Percentiles rank a stretch among this genome's conserved stretches.
Conservation (phyloP, 2,329 filamentous ascomycete species). For the Bipolaris oryzae region DNA sequence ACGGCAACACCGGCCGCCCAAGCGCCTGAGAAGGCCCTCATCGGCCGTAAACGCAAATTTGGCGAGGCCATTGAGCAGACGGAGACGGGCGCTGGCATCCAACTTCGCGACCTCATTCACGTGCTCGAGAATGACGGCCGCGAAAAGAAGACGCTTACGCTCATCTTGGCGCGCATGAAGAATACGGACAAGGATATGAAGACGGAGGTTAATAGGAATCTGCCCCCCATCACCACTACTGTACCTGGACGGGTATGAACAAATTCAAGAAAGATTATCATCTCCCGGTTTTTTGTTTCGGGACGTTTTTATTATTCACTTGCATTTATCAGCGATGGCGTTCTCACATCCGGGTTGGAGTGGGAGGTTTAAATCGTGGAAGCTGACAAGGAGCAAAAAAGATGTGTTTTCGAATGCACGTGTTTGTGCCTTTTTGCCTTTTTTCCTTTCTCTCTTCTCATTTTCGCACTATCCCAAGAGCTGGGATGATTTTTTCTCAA, state of each 20-base stretch:
- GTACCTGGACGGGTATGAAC: constrained; percentile 8
- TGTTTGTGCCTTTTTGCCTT: constrained; percentile 1
- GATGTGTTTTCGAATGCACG: not conserved
- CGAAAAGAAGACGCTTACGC: constrained; percentile 61
- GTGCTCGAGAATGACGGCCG: constrained; percentile 80
- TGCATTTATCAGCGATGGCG: constrained; percentile 30
- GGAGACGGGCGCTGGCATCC: constrained; percentile 76
- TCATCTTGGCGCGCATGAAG: constrained; percentile 40
- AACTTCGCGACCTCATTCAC: constrained; percentile 80
- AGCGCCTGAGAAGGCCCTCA: constrained; percentile 52
- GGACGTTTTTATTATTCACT: not conserved
- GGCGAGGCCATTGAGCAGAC: constrained; percentile 81
- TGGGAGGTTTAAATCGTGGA: not conserved
- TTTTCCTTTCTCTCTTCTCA: not conserved
- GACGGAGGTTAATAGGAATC: constrained; percentile 11
- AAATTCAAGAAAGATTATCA: not conserved
- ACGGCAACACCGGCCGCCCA: constrained; percentile 31
- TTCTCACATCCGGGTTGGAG: constrained; percentile 8
- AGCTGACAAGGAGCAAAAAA: not conserved
- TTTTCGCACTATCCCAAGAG: constrained; percentile 29
- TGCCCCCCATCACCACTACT: constrained; percentile 4
- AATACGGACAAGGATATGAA: constrained; percentile 38
- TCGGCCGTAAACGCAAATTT: constrained; percentile 65
- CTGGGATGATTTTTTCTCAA: constrained; percentile 19
- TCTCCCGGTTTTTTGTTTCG: not conserved